Base-by-base conservation (phyloP, 2,329 filamentous ascomycete genomes). In the Pseudogymnoascus sp. region DNA sequence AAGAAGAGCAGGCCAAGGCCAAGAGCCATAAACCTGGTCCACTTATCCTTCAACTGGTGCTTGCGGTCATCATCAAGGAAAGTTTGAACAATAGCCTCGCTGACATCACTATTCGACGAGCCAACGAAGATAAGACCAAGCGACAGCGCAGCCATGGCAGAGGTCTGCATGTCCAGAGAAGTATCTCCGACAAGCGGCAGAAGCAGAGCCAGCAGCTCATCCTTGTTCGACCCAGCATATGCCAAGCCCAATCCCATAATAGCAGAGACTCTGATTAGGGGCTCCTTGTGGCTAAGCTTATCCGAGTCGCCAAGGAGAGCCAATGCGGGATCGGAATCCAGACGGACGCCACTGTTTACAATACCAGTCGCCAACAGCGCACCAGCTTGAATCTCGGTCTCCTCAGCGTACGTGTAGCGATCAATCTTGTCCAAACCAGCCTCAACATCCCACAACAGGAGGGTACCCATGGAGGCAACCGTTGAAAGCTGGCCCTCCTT, bases 401-500 rank as follows among this genome's bases (percentile, higher is more conserved):
- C 93, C 2, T 83, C 78, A 0, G 88, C 85, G 69, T 96, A 95
- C 1, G 91, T 96, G 78, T 92, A 99, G 72, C 88, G 91, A 75
- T 99, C 93, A 69, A 97, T 92, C 77, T 92, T 93, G 74, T 96
- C 91, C 61, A 99, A 79, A 61, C 93, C 94, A 67, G 85, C 87
- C 71, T 97, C 93, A 21, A 96, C 87, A 71, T 99, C 93, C 90
- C 94, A 96, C 71, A 96, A 84, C 72, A 96, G 80, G 15, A 99
- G 81, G 70, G 94, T 93, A 71, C 94, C 94, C 68, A 97, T 78
- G 0, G 94, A 97, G 4, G 95, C 95, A 39, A 95, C 89, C 0
- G 93, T 97, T 1, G 94, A 97, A 76, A 96, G 83, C 92, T 96
- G 96, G 66, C 94, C 94, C 71, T 97, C 92, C 42, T 95, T 92